These are phyloP conservation scores for Aspergillus neotritici DNA, from an alignment of 2,329 filamentous ascomycete species.

Conservation along the genomic window DNA sequence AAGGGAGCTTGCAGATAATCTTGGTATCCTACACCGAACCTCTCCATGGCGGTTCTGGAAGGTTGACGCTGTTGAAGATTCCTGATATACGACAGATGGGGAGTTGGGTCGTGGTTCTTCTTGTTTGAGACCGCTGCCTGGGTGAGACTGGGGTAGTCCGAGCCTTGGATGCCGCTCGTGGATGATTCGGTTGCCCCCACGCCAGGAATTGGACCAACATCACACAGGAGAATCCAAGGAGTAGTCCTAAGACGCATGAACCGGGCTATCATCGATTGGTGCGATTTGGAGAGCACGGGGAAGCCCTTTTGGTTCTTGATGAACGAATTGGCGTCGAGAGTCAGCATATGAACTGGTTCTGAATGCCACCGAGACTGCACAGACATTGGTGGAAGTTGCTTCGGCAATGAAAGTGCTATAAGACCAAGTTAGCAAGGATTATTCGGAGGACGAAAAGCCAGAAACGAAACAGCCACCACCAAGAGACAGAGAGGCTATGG, in stretches of 20 bases:
- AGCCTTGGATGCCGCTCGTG: conserved; percentile 16
- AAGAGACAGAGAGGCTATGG: neutral
- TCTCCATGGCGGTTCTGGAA: conserved; percentile 56
- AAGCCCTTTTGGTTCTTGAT: conserved; percentile 55
- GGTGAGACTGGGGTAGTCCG: conserved; percentile 62
- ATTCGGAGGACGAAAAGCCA: neutral
- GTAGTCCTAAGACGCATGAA: conserved; percentile 53
- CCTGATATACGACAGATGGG: conserved; percentile 73
- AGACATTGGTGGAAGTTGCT: conserved; percentile 50
- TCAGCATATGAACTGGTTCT: conserved; percentile 55
- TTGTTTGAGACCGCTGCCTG: conserved; percentile 54
- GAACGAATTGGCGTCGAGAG: conserved; percentile 50
- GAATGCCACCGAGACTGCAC: conserved; percentile 60
- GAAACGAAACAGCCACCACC: neutral
- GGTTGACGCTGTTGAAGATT: conserved; percentile 80
- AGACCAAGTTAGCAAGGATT: conserved; percentile 14
- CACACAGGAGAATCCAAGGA: conserved; percentile 57
- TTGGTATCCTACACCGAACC: conserved; percentile 69
- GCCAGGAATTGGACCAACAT: conserved; percentile 52
- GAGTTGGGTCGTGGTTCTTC: conserved; percentile 52
- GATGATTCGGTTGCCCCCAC: conserved; percentile 27
- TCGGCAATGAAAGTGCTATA: conserved; percentile 54
- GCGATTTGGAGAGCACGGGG: conserved; percentile 53
- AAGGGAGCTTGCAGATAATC: conserved; percentile 94
- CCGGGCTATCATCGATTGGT: conserved; percentile 53